Evolutionary conservation across 345 rosid genomes (phyloP).

Genomic region (Melastoma malabathricum): DNA sequence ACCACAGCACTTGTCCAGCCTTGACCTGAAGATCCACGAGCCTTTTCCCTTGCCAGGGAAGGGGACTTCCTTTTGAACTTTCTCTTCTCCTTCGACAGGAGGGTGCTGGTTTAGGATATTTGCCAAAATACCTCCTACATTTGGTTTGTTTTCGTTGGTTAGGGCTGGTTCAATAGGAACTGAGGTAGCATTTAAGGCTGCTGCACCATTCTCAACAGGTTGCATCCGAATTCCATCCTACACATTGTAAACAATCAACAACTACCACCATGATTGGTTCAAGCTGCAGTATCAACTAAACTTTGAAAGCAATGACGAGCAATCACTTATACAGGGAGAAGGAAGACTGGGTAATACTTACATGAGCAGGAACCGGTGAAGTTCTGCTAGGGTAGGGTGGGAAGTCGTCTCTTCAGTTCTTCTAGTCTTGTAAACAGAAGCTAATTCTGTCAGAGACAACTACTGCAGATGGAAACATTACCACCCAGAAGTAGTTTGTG

Average conservation of each 20-base stretch:
- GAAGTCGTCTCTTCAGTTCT: conserved; percentile 73
- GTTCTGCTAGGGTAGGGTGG: conserved; percentile 62
- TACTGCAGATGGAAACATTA: not conserved
- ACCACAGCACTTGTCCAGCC: conserved; percentile 74
- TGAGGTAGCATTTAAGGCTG: conserved; percentile 17
- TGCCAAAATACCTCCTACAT: conserved; percentile 20
- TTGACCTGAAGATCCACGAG: conserved; percentile 34
- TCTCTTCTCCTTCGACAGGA: conserved; percentile 39
- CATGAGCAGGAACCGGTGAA: conserved; percentile 31
- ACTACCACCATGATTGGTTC: conserved; percentile 5
- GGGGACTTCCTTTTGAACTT: conserved; percentile 40
- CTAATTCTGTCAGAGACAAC: conserved; percentile 5
- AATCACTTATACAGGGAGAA: not conserved
- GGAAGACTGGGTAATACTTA: conserved; percentile 18
- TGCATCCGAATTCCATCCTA: conserved; percentile 30
- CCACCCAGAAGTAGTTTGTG: too few species aligned
- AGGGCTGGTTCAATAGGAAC: conserved; percentile 17
- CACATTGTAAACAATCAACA: conserved; percentile 14
- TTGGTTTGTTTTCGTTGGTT: conserved; percentile 15
- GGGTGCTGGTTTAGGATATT: conserved; percentile 30
- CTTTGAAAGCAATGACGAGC: not conserved
- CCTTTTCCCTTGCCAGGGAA: conserved; percentile 60
- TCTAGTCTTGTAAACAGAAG: conserved; percentile 53
- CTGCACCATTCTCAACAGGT: conserved; percentile 14
- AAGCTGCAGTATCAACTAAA: not conserved